Evolutionary conservation across 2,329 filamentous ascomycete genomes (phyloP).

Genomic region (Bipolaris sorokiniana): DNA sequence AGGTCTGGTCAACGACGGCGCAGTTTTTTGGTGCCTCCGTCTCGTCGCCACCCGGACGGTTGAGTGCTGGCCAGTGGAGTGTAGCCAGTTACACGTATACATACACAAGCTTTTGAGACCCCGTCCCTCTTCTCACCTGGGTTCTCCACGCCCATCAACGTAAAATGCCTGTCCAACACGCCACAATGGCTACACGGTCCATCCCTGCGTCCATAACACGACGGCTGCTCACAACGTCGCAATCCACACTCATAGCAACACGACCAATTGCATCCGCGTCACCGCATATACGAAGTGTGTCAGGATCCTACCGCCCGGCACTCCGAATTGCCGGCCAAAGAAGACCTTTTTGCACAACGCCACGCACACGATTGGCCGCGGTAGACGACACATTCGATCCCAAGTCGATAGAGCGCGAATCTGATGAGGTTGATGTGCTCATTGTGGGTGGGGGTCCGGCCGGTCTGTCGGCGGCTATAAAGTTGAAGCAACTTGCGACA

Average conservation of each 20-base stretch:
- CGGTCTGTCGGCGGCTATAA: constrained; percentile 89
- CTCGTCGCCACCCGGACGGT: constrained; percentile 15
- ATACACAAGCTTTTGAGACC: not conserved
- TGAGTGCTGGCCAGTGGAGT: constrained; percentile 6
- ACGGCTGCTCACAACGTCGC: constrained; percentile 32
- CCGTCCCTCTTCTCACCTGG: not conserved
- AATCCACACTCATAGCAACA: constrained; percentile 23
- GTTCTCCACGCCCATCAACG: not conserved
- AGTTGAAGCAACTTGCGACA: constrained; percentile 92
- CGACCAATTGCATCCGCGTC: constrained; percentile 29
- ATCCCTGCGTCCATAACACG: constrained; percentile 37
- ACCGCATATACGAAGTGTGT: constrained; percentile 21
- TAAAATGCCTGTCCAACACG: constrained; percentile 11
- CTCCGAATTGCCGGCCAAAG: constrained; percentile 48
- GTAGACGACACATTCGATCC: constrained; percentile 54
- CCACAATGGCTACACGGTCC: constrained; percentile 43
- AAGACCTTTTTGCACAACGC: constrained; percentile 44
- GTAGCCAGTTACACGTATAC: constrained; percentile 1
- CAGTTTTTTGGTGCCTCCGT: constrained; percentile 13
- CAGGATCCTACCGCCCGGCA: constrained; percentile 39
- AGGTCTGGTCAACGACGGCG: constrained; percentile 25
- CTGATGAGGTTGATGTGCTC: constrained; percentile 92
- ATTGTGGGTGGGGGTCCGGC: constrained; percentile 97
- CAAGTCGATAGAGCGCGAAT: constrained; percentile 76
- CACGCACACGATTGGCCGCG: constrained; percentile 41